Evolutionary conservation across 2,329 filamentous ascomycete genomes (phyloP).

Genomic region (Epichloe gansuensis): DNA sequence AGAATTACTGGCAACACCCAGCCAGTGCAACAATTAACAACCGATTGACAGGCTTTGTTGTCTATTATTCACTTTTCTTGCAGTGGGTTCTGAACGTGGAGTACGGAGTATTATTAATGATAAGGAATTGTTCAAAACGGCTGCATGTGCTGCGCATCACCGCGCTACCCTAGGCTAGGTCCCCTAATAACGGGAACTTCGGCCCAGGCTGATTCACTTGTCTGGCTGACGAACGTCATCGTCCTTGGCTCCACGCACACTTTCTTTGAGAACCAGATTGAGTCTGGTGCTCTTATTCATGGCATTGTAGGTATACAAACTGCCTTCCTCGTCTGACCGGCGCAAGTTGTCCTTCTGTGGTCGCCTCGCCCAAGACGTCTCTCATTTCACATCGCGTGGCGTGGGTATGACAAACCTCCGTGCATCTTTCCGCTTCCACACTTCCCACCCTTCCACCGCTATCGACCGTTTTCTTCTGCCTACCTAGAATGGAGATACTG

Average conservation of each 20-base stretch:
- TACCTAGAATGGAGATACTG: background rate
- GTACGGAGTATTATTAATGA: background rate
- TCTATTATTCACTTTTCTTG: background rate
- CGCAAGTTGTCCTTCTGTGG: background rate
- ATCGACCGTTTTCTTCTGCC: background rate
- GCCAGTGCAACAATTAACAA: too few relatives aligned
- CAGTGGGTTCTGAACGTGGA: background rate
- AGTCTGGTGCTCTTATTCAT: too few relatives aligned
- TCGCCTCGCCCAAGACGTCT: background rate
- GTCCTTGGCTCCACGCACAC: background rate
- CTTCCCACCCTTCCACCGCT: background rate
- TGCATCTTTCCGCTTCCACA: constrained; percentile 2
- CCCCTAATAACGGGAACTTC: background rate
- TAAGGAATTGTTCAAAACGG: background rate
- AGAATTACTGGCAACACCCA: too few relatives aligned
- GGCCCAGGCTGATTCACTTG: background rate
- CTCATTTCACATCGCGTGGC: background rate
- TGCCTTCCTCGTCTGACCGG: background rate
- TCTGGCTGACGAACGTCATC: constrained; percentile 7
- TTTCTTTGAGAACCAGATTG: background rate
- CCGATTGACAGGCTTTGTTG: too few relatives aligned
- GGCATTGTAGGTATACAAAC: background rate
- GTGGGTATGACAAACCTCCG: background rate
- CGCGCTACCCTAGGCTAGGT: background rate
- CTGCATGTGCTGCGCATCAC: background rate